These are phyloP conservation scores for Allium cepa DNA, from an alignment of 106 monocot genomes.

Conservation along the genomic window DNA sequence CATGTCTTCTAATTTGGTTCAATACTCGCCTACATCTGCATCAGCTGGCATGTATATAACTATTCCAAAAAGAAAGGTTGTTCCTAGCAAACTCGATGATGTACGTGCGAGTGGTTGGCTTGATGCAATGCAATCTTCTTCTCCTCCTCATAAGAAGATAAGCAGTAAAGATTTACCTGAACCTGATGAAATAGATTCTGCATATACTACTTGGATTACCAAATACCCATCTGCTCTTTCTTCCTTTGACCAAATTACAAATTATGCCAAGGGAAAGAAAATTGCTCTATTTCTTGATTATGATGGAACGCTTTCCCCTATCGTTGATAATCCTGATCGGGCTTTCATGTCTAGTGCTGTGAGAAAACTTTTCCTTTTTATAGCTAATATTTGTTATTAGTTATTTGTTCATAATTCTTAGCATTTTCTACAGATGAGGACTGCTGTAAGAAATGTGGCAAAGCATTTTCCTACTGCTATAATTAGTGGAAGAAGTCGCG, in stretches of 20 bases:
- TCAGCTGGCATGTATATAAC: conserved; percentile 48
- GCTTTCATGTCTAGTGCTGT: conserved; percentile 83
- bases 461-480: conserved; percentile 74
- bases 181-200: conserved; percentile 31
- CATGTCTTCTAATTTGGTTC: conserved; percentile 37
- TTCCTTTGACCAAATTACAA: conserved; percentile 60
- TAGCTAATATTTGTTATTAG: neutral
- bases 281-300: conserved; percentile 90
- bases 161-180: conserved; percentile 21
- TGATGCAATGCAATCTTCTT: conserved; percentile 78
- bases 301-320: conserved; percentile 91
- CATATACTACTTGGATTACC: conserved; percentile 41
- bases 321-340: conserved; percentile 76
- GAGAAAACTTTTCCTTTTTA: conserved; percentile 1
- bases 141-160: conserved; percentile 53
- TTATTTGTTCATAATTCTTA: neutral
- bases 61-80: conserved; percentile 31
- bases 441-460: conserved; percentile 58
- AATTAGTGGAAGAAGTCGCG: conserved; percentile 72
- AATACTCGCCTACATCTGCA: conserved; percentile 28
- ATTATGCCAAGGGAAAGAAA: conserved; percentile 44
- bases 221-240: conserved; percentile 78
- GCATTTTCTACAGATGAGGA: conserved; percentile 51
- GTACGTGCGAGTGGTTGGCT: conserved; percentile 40
- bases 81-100: conserved; percentile 48